Conservation (phyloP, 2,329 filamentous ascomycete genomes). For the Alternaria sp. region DNA sequence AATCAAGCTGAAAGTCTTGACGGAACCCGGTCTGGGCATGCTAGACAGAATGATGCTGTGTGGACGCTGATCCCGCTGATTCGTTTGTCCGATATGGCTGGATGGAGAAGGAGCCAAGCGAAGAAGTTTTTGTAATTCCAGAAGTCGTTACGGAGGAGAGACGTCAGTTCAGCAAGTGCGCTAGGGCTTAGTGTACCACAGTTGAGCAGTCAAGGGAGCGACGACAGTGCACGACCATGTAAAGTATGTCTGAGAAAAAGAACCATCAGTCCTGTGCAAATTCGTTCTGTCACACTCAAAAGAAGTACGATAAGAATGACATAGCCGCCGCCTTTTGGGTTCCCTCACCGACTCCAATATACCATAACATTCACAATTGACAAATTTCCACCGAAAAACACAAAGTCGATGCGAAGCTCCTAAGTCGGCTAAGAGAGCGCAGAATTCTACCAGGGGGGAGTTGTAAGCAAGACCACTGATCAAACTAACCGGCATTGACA, state of each 20-base stretch:
- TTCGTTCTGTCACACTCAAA: not conserved
- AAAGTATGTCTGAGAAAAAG: not conserved
- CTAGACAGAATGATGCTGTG: not conserved
- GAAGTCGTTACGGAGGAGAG: not conserved
- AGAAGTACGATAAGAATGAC: not conserved
- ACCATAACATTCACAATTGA: not conserved
- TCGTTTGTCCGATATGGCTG: not conserved
- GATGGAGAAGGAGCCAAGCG: not conserved
- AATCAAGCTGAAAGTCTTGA: not conserved
- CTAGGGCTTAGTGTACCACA: constrained; percentile 12
- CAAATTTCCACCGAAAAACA: not conserved
- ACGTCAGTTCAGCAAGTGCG: constrained; percentile 1
- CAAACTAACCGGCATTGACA: constrained; percentile 5
- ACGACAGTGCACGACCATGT: not conserved
- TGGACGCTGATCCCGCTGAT: not conserved
- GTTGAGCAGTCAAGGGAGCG: not conserved
- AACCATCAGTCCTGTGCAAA: not conserved
- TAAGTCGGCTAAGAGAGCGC: not conserved
- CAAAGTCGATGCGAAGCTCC: not conserved
- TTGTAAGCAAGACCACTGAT: not conserved
- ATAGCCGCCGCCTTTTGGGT: not conserved
- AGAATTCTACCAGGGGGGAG: not conserved
- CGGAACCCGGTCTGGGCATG: not conserved
- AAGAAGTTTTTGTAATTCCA: not conserved
- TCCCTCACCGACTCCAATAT: not conserved